Conservation (phyloP, 495 filamentous ascomycete species). For the Daldinia childiae region DNA sequence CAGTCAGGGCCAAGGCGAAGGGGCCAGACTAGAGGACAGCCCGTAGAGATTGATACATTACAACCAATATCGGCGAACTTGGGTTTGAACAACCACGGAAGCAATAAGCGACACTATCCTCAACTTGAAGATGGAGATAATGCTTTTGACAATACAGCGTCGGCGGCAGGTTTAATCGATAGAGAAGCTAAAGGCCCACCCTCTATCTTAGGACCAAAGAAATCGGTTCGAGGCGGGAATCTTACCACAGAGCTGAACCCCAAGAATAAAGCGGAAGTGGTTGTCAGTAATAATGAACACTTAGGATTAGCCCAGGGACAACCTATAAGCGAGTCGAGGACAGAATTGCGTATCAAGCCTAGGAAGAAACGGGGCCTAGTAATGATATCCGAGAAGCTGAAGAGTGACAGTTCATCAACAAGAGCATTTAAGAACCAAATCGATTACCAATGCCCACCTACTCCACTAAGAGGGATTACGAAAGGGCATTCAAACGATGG, state of each 20-base stretch:
- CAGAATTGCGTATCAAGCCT: conserved; percentile 53
- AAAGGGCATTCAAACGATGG: conserved; percentile 1
- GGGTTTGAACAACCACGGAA: background rate
- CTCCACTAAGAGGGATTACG: background rate
- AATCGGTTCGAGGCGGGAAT: background rate
- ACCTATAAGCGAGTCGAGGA: conserved; percentile 43
- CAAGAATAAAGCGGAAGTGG: conserved; percentile 2
- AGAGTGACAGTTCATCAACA: conserved; percentile 8
- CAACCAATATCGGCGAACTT: conserved; percentile 7
- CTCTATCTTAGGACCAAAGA: background rate
- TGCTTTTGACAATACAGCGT: background rate
- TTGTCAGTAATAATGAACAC: conserved; percentile 8
- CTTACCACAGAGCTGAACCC: background rate
- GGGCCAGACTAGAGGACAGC: background rate
- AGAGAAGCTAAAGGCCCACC: background rate
- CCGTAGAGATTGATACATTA: background rate
- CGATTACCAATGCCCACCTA: background rate
- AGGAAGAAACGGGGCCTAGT: conserved; percentile 55
- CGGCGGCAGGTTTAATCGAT: background rate
- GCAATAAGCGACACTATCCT: background rate
- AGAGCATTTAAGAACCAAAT: conserved; percentile 6
- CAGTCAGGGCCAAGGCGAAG: background rate
- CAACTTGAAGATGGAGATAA: background rate
- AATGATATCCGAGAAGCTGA: conserved; percentile 47
- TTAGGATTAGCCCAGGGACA: background rate